phyloP scores from a whole-genome alignment of 139 green algal species.

The Chlorella sp. region DNA sequence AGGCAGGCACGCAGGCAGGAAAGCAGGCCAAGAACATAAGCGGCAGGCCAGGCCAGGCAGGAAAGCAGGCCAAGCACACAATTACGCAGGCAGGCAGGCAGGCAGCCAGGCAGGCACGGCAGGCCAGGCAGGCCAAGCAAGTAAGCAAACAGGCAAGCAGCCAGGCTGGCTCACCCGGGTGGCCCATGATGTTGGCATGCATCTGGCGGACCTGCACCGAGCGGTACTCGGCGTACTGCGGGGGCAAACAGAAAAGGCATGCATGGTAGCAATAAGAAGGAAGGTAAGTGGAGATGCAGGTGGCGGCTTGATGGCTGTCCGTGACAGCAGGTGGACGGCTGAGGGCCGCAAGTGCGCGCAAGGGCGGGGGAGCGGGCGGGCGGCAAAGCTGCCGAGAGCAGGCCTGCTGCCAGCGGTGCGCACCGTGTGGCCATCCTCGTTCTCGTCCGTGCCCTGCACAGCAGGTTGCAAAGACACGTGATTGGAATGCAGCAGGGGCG shows the following conservation, averaged over 20 bases:
- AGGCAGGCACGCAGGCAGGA: too few relatives aligned
- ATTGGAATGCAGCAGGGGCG: neutral
- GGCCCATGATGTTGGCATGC: slow-evolving; percentile 35
- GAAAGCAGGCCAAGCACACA: neutral
- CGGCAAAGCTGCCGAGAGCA: neutral
- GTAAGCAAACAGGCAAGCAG: neutral
- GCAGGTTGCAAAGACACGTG: neutral
- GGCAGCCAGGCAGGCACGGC: too few relatives aligned
- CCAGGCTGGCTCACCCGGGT: slow-evolving; percentile 30
- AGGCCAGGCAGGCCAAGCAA: too few relatives aligned
- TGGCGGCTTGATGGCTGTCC: too few relatives aligned
- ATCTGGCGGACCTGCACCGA: slow-evolving; percentile 24
- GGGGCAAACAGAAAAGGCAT: neutral
- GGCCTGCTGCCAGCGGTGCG: neutral
- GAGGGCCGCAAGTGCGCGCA: neutral
- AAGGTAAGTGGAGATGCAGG: too few relatives aligned
- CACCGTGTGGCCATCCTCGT: slow-evolving; percentile 34
- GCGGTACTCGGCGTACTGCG: slow-evolving; percentile 36
- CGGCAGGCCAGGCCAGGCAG: too few relatives aligned
- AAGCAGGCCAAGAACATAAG: too few relatives aligned
- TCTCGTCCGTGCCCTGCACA: slow-evolving; percentile 26
- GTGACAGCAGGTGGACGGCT: neutral
- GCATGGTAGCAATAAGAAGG: too few relatives aligned
- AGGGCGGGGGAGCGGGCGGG: neutral
- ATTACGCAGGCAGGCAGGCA: neutral